Conservation (phyloP, 2,329 filamentous ascomycete genomes). For the Paecilomyces formosus region DNA sequence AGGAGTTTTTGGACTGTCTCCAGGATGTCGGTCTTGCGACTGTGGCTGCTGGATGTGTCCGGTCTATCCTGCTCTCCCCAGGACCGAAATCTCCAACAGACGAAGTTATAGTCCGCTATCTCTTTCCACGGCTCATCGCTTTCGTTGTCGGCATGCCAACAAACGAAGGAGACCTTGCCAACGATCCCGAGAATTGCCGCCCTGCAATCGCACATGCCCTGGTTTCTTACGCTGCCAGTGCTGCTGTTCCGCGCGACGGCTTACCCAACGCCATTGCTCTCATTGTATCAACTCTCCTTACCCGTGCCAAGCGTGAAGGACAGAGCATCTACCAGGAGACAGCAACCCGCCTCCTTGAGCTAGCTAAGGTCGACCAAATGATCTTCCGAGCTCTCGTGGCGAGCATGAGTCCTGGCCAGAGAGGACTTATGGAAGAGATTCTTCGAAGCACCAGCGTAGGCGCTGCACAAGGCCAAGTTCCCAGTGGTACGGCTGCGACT, state of each 20-base stretch:
- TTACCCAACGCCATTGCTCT: conserved; percentile 57
- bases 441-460: conserved; percentile 55
- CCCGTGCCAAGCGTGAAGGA: conserved; percentile 60
- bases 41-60: conserved; percentile 82
- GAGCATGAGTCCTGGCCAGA: conserved; percentile 62
- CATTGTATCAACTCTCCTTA: conserved; percentile 68
- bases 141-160: conserved; percentile 54
- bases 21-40: conserved; percentile 56
- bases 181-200: conserved; percentile 69
- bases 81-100: conserved; percentile 56
- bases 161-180: conserved; percentile 52
- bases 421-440: conserved; percentile 71
- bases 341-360: conserved; percentile 66
- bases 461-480: conserved; percentile 23
- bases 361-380: conserved; percentile 66
- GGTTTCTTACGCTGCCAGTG: conserved; percentile 57
- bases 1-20: conserved; percentile 79
- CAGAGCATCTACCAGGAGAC: conserved; percentile 60
- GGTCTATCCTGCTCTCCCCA: conserved; percentile 68
- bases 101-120: conserved; percentile 63
- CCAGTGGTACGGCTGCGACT: conserved; percentile 32
- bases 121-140: conserved; percentile 66
- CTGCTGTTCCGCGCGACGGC: conserved; percentile 21
- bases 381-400: conserved; percentile 69
- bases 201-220: conserved; percentile 66